A percentile compares a stretch with the other conserved stretches of the same genome.
phyloP scores from a whole-genome alignment of 2,329 filamentous ascomycete species.

The Colletotrichum musicola region DNA sequence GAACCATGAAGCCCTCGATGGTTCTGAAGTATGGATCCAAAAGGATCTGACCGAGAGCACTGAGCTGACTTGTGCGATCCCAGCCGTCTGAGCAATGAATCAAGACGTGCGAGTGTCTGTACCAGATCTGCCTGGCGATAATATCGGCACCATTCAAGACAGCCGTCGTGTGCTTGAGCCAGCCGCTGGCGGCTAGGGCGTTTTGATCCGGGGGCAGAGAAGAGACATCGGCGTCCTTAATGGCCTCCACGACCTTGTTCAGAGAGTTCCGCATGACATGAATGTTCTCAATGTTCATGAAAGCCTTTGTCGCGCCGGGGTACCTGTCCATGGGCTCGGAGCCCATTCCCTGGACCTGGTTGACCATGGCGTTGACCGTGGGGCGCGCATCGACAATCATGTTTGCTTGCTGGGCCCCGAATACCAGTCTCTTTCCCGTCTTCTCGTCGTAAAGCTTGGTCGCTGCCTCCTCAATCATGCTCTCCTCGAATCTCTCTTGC shows the following conservation, averaged over 20 bases:
- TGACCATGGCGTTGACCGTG: conserved; percentile 92
- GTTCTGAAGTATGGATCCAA: conserved; percentile 96
- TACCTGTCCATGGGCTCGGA: conserved; percentile 99
- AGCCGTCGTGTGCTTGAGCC: conserved; percentile 89
- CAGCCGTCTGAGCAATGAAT: conserved; percentile 99
- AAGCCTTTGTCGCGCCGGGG: conserved; percentile 89
- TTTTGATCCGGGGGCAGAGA: conserved; percentile 86
- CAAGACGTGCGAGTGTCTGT: conserved; percentile 93
- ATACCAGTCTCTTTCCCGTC: conserved; percentile 75
- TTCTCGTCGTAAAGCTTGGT: conserved; percentile 68
- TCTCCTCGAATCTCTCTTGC: conserved; percentile 76
- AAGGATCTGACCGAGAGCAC: conserved; percentile 90
- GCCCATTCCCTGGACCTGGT: conserved; percentile 92
- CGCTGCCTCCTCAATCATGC: conserved; percentile 66
- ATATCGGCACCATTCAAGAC: conserved; percentile 87
- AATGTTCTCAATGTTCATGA: conserved; percentile 97
- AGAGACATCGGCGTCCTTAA: conserved; percentile 93
- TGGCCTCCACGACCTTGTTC: conserved; percentile 85
- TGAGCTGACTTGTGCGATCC: conserved; percentile 96
- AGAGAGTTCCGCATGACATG: conserved; percentile 97
- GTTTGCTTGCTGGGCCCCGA: conserved; percentile 93
- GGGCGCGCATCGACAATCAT: conserved; percentile 96
- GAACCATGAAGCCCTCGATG: conserved; percentile 91
- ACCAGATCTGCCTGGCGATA: conserved; percentile 88
- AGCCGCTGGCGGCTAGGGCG: conserved; percentile 83